Evolutionary conservation across 495 filamentous ascomycete genomes (phyloP).

Genomic region (Podospora fimiseda): DNA sequence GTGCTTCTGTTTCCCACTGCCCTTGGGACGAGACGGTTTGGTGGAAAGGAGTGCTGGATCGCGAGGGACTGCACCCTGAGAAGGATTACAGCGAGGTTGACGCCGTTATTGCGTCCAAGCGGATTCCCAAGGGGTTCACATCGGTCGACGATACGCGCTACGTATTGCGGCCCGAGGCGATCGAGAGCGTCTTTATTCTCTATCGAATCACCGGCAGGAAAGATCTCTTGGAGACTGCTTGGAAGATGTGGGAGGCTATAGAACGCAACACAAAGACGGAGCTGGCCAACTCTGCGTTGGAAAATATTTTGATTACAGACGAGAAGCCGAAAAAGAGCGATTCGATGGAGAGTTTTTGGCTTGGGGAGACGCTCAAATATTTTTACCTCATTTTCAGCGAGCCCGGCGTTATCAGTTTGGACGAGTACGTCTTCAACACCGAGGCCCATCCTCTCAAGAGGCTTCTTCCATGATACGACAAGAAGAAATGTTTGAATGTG

Average conservation of each 20-base stretch:
- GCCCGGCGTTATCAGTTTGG: conserved; percentile 59
- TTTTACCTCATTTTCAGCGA: conserved; percentile 79
- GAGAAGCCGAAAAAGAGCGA: conserved; percentile 27
- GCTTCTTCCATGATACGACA: conserved; percentile 14
- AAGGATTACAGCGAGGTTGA: conserved; percentile 16
- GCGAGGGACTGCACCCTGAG: conserved; percentile 5
- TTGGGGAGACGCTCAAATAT: conserved; percentile 46
- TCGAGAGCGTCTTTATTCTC: conserved; percentile 66
- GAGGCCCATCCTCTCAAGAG: conserved; percentile 70
- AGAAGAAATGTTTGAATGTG: no score
- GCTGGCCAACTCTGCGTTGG: conserved; percentile 46
- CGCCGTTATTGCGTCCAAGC: conserved; percentile 47
- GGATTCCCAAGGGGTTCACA: conserved; percentile 61
- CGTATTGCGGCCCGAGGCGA: conserved; percentile 65
- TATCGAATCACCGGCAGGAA: conserved; percentile 54
- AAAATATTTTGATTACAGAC: conserved; percentile 29
- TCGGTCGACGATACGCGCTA: conserved; percentile 56
- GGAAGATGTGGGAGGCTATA: conserved; percentile 53
- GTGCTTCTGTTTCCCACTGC: conserved; percentile 53
- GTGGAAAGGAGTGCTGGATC: conserved; percentile 22
- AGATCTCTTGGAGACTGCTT: conserved; percentile 49
- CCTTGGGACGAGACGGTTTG: conserved; percentile 62
- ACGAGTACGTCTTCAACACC: conserved; percentile 78
- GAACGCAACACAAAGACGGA: conserved; percentile 41
- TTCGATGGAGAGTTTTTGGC: conserved; percentile 49